Evolutionary conservation across 495 filamentous ascomycete genomes (phyloP).

Genomic region (Melanomma pulvis-pyrius): DNA sequence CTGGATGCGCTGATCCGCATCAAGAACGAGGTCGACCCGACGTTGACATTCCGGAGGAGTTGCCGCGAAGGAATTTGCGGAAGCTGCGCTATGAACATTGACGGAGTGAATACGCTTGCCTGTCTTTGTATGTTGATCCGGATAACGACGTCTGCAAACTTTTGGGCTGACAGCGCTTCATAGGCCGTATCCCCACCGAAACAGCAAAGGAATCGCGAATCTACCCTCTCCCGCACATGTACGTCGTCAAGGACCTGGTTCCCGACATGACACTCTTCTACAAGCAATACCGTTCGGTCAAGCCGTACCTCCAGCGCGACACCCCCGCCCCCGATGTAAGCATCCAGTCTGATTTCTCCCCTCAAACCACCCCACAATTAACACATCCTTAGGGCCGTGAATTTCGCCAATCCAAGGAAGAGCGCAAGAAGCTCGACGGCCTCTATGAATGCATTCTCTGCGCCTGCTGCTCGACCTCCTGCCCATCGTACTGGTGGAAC

Average conservation of each 20-base stretch:
- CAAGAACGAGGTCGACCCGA: slow-evolving; percentile 98
- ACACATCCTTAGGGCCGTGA: slow-evolving; percentile 70
- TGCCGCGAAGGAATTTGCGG: slow-evolving; percentile 98
- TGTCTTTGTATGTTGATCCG: slow-evolving; percentile 81
- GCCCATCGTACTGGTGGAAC: slow-evolving; percentile 99
- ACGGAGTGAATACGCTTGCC: slow-evolving; percentile 93
- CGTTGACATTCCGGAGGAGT: slow-evolving; percentile 90
- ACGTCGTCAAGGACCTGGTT: slow-evolving; percentile 98
- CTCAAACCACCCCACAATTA: slow-evolving; percentile 1
- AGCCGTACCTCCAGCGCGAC: slow-evolving; percentile 93
- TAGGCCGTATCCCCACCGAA: slow-evolving; percentile 92
- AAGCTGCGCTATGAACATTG: slow-evolving; percentile 99
- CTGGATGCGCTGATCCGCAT: slow-evolving; percentile 94
- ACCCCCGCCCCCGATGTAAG: slow-evolving; percentile 75
- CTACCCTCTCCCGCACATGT: slow-evolving; percentile 98
- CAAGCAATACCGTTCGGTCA: slow-evolving; percentile 99
- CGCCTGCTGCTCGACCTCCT: slow-evolving; percentile 98
- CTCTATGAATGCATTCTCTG: slow-evolving; percentile 99
- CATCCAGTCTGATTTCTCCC: slow-evolving; percentile 18
- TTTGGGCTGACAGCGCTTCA: not conserved
- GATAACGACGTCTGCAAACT: not conserved
- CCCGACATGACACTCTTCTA: slow-evolving; percentile 98
- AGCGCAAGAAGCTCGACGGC: slow-evolving; percentile 95
- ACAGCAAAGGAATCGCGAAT: slow-evolving; percentile 81
- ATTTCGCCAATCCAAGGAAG: slow-evolving; percentile 81